phyloP scores from a whole-genome alignment of 805 yeast genomes.

The Candida boleticola region DNA sequence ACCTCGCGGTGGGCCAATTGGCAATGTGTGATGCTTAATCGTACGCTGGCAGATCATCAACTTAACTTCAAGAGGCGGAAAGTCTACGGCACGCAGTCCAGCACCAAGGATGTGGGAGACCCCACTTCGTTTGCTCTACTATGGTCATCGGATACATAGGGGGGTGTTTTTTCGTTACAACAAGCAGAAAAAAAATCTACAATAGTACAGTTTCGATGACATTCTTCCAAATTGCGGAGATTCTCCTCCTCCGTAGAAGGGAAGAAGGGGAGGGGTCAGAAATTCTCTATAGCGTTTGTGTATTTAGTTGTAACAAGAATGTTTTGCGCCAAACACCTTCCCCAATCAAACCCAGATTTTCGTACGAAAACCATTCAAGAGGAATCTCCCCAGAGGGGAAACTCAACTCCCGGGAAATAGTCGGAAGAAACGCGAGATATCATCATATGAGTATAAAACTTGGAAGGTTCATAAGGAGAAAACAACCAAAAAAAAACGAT shows the following conservation, averaged over 20 bases:
- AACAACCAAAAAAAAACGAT: slow-evolving; percentile 10
- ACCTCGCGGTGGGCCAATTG: too few relatives aligned
- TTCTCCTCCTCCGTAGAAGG: too few relatives aligned
- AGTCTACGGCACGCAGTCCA: slow-evolving; percentile 4
- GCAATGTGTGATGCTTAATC: slow-evolving; percentile 4
- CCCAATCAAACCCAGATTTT: slow-evolving; percentile 41
- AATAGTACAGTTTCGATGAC: too few relatives aligned
- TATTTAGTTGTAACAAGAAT: slow-evolving; percentile 40
- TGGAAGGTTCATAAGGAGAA: slow-evolving; percentile 59
- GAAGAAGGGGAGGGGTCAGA: slow-evolving; percentile 49
- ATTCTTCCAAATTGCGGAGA: too few relatives aligned
- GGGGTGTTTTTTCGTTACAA: too few relatives aligned
- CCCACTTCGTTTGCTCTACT: too few relatives aligned
- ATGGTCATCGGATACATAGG: too few relatives aligned
- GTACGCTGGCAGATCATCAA: slow-evolving; percentile 3
- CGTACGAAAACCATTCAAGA: slow-evolving; percentile 31
- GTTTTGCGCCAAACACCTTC: slow-evolving; percentile 50
- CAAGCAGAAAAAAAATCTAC: too few relatives aligned
- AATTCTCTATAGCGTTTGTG: slow-evolving; percentile 43
- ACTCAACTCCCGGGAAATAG: slow-evolving; percentile 47
- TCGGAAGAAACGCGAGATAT: slow-evolving; percentile 53
- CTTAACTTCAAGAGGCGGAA: slow-evolving; percentile 3
- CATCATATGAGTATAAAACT: slow-evolving; percentile 62
- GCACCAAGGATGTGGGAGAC: background rate
- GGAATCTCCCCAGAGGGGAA: slow-evolving; percentile 34